Percentiles rank a stretch among this genome's conserved stretches.
These are phyloP conservation scores for Cyclotella sp. DNA, from an alignment of 108 stramenopile genomes.

Conservation along the genomic window DNA sequence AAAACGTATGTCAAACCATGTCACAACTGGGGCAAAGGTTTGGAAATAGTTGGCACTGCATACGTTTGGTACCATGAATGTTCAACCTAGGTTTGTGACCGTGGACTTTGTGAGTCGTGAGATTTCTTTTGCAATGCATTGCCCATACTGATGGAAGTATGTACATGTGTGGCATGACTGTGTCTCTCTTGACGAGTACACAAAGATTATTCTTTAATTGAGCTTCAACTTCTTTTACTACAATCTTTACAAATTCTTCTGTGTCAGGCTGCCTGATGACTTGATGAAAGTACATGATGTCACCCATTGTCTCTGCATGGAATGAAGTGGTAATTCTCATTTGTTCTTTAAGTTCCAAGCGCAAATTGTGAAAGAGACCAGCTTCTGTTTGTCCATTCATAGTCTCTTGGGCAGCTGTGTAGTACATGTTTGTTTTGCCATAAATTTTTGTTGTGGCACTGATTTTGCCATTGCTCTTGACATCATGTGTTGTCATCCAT, in stretches of 20 bases:
- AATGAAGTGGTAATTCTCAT: neutral
- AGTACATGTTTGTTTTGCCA: too few species aligned
- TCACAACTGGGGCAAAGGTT: slow-evolving; percentile 41
- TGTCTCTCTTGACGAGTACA: neutral
- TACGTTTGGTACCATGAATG: slow-evolving; percentile 42
- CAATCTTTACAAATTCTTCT: too few species aligned
- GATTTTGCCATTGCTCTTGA: too few species aligned
- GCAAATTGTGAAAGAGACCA: neutral
- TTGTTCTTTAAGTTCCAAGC: neutral
- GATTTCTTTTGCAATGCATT: slow-evolving; percentile 55
- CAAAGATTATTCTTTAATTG: neutral
- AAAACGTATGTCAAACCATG: slow-evolving; percentile 17
- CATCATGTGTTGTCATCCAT: too few species aligned
- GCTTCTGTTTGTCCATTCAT: neutral
- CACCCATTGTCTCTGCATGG: slow-evolving; percentile 2
- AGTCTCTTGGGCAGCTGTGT: too few species aligned
- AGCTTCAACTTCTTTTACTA: too few species aligned
- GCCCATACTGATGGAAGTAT: slow-evolving; percentile 60
- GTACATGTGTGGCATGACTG: neutral
- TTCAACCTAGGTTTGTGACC: slow-evolving; percentile 49
- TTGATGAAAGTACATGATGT: neutral
- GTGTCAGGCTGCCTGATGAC: too few species aligned
- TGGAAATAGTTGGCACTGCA: slow-evolving; percentile 9
- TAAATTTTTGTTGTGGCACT: too few species aligned
- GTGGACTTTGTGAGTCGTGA: slow-evolving; percentile 40